phyloP scores from a whole-genome alignment of 1,284 basidiomycete genomes.

The Naganishia sp. region DNA sequence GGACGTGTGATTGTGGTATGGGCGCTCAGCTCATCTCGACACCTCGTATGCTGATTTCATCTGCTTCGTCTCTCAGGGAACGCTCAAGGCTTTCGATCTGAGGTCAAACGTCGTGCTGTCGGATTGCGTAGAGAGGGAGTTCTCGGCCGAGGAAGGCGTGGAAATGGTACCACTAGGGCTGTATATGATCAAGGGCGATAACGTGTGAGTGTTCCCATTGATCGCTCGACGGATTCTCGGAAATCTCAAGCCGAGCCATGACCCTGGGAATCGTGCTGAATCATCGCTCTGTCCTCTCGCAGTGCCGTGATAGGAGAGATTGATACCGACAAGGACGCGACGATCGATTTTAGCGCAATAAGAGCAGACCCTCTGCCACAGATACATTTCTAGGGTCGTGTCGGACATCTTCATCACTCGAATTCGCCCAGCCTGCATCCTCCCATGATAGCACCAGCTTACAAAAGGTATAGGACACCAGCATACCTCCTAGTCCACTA shows the following conservation, averaged over 20 bases:
- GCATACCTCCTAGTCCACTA: neutral
- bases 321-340: slow-evolving; percentile 78
- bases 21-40: neutral
- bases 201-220: slow-evolving; percentile 67
- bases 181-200: slow-evolving; percentile 96
- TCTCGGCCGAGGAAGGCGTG: slow-evolving; percentile 83
- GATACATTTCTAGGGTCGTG: slow-evolving; percentile 36
- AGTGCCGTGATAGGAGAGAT: slow-evolving; percentile 89
- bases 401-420: neutral
- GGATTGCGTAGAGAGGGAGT: slow-evolving; percentile 86
- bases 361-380: slow-evolving; percentile 72
- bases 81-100: slow-evolving; percentile 85
- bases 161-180: slow-evolving; percentile 94
- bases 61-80: slow-evolving; percentile 62
- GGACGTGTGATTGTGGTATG: slow-evolving; percentile 53
- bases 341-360: slow-evolving; percentile 74
- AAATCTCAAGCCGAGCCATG: neutral
- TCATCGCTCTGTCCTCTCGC: slow-evolving; percentile 36
- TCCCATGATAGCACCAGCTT: slow-evolving; percentile 1
- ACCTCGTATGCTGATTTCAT: neutral
- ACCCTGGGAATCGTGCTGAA: neutral
- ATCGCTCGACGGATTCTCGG: neutral
- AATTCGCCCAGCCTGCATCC: neutral
- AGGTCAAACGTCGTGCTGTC: slow-evolving; percentile 90
- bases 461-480: neutral